Base-by-base conservation (phyloP, 2,329 filamentous ascomycete genomes). In the Biscogniauxia mediterranea region DNA sequence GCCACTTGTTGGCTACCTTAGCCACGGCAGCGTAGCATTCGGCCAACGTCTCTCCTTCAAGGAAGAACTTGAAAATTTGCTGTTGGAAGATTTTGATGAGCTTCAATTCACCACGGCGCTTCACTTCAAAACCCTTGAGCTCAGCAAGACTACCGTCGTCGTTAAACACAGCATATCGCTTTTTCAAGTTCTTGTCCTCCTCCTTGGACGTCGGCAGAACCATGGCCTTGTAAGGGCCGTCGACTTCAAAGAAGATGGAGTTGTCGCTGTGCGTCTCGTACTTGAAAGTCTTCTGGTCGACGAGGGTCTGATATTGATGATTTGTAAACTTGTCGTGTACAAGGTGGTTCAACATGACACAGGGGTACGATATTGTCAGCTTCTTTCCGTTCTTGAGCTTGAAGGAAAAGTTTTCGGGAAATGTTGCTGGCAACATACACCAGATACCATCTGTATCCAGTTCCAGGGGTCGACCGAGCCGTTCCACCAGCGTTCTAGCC, bases 81-180 rank as follows among this genome's bases (percentile, higher is more conserved):
- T 95, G 92, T 76, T 99, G 95, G 76, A 99, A 99, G 73, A 98
- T 99, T 78, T 99, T 99, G 85, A 99, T 99, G 69, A 99, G 88
- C 79, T 99, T 99, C 69, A 99, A 81, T 79, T 99, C 95, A 81
- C 95, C 95, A 85, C 95, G 86, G 74, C 95, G 89, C 81, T 99
- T 99, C 67, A 99, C 89, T 72, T 99, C 95, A 72, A 99, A 99
- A 5, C 95, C 95, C 73, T 99, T 99, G 72, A 99, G 77, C 74
- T 99, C 95, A 15, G 95, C 95, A 57, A 99, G 82, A 75, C 89
- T 96, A 49, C 96, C 95, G 70, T 99, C 95, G 64, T 98, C 91
- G 71, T 99, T 99, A 85, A 99, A 99, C 3, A 99, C 95, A 50
- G 96, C 95, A 74, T 99, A 99, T 72, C 95, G 88, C 79, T 99